These are phyloP conservation scores for Lachancea fermentati DNA, from an alignment of 805 yeast genomes.

Conservation along the genomic window DNA sequence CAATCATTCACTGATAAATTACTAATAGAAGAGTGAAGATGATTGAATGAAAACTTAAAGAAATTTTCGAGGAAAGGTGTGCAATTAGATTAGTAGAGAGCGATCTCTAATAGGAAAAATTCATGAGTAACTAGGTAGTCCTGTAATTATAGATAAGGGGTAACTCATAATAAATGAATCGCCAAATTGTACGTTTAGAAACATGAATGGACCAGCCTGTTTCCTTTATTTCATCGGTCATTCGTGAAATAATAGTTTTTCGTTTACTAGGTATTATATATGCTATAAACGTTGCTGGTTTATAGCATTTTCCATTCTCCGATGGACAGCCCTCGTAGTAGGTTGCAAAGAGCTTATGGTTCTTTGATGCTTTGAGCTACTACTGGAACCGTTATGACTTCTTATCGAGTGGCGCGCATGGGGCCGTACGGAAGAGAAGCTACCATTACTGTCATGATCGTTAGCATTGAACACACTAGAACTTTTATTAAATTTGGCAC, in stretches of 20 bases:
- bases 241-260: no score
- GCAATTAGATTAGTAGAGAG: no score
- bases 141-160: neutral
- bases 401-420: conserved; percentile 10
- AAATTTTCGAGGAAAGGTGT: no score
- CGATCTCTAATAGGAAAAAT: no score
- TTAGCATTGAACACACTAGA: conserved; percentile 17
- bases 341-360: conserved; percentile 31
- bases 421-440: conserved; percentile 2
- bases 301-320: conserved; percentile 26
- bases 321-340: conserved; percentile 39
- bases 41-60: no score
- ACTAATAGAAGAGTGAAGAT: neutral
- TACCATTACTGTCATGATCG: neutral
- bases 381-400: neutral
- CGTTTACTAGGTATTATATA: no score
- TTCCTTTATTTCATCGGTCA: no score
- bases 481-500: conserved; percentile 21
- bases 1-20: neutral
- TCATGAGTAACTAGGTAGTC: neutral
- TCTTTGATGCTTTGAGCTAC: conserved; percentile 22
- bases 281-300: conserved; percentile 10
- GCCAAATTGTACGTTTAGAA: no score
- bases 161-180: neutral
- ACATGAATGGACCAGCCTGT: no score